Evolutionary conservation across 257 asterid species (phyloP).

Genomic region (Solanum pimpinellifolium): DNA sequence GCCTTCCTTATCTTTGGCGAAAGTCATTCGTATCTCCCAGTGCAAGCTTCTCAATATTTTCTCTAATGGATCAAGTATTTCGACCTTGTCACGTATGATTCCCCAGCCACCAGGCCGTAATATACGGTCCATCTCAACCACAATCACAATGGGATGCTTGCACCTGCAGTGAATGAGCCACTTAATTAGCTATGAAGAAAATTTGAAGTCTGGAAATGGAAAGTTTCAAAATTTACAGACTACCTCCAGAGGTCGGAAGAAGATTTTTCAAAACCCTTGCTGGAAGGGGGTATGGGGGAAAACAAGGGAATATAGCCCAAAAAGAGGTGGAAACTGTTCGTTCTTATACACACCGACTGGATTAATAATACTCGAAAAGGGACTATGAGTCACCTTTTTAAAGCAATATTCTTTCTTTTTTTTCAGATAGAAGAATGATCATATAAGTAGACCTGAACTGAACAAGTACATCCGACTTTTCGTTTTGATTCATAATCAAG

Average conservation of each 20-base stretch:
- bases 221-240: background rate
- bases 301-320: background rate
- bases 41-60: constrained; percentile 59
- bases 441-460: background rate
- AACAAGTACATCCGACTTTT: background rate
- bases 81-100: constrained; percentile 72
- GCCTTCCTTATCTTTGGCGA: constrained; percentile 63
- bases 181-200: background rate
- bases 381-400: background rate
- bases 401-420: background rate
- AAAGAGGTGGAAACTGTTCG: background rate
- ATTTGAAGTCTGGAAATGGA: background rate
- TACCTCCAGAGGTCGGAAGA: background rate
- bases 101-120: constrained; percentile 90
- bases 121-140: constrained; percentile 84
- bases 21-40: constrained; percentile 89
- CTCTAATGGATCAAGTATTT: constrained; percentile 72
- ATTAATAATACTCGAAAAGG: background rate
- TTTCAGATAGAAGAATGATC: background rate
- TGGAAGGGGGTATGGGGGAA: background rate
- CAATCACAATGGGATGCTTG: constrained; percentile 61
- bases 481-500: background rate
- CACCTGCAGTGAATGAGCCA: constrained; percentile 37
- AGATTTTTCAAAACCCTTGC: background rate
- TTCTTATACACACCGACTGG: background rate